These are phyloP conservation scores for Penstemon eatonii DNA, from an alignment of 257 asterid species.

Conservation along the genomic window DNA sequence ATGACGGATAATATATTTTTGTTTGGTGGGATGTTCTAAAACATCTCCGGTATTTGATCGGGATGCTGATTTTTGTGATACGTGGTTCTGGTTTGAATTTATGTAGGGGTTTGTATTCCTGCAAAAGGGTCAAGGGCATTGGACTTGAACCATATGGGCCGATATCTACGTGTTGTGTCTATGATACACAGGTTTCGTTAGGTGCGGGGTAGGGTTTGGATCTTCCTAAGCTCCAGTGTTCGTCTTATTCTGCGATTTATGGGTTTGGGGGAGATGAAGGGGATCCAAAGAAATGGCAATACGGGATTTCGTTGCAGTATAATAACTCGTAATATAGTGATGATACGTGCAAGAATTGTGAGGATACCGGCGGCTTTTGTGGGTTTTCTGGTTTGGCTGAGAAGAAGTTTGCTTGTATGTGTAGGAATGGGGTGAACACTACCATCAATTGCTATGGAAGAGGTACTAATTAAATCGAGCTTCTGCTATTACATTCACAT, in stretches of 20 bases:
- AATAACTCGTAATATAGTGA: conserved; percentile 35
- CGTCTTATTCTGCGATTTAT: conserved; percentile 58
- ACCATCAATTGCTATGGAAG: conserved; percentile 66
- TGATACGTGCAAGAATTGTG: conserved; percentile 56
- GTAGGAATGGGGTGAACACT: conserved; percentile 55
- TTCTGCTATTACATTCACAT: no score
- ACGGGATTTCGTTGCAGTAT: conserved; percentile 53
- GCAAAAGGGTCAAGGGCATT: conserved; percentile 52
- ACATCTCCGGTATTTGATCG: conserved; percentile 66
- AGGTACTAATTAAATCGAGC: conserved; percentile 34
- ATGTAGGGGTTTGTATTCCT: conserved; percentile 64
- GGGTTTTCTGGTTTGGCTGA: conserved; percentile 48
- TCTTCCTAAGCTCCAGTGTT: conserved; percentile 75
- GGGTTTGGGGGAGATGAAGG: conserved; percentile 81
- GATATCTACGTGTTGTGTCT: conserved; percentile 64
- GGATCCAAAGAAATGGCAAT: conserved; percentile 75
- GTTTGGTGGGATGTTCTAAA: conserved; percentile 60
- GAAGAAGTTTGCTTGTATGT: conserved; percentile 55
- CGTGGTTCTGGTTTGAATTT: conserved; percentile 55
- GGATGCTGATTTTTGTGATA: conserved; percentile 49
- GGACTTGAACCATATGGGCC: conserved; percentile 60
- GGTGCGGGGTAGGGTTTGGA: conserved; percentile 51
- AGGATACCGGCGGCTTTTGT: conserved; percentile 70
- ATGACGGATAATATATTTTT: conserved; percentile 49
- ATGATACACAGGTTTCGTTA: conserved; percentile 36